Percentiles rank a stretch among this genome's conserved stretches.
Conservation (phyloP, 2,329 filamentous ascomycete species). For the Pezicula carpinea region DNA sequence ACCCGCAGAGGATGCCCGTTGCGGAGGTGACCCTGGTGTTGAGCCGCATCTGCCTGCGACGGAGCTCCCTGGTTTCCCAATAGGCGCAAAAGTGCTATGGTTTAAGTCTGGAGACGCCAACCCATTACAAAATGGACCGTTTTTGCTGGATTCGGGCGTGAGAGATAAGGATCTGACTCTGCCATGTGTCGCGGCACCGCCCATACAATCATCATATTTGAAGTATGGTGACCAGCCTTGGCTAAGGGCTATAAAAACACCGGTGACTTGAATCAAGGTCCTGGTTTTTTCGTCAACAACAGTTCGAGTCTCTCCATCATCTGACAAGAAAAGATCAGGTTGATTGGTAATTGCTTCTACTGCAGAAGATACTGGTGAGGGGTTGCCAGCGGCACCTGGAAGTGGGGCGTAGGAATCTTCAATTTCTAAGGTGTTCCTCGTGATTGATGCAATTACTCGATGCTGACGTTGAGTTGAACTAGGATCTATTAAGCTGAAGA, state of each 20-base stretch:
- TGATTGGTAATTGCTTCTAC: conserved; percentile 11
- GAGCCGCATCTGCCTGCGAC: too few relatives aligned
- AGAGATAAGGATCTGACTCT: conserved; percentile 22
- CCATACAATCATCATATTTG: conserved; percentile 27
- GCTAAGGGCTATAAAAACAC: conserved; percentile 46
- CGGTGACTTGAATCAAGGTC: conserved; percentile 46
- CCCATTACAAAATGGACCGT: conserved; percentile 4
- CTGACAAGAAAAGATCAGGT: conserved; percentile 5
- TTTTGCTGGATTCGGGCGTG: conserved; percentile 18
- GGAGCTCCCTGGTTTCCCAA: background rate
- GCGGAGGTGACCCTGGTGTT: background rate
- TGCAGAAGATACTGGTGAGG: conserved; percentile 30
- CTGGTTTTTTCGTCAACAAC: conserved; percentile 40
- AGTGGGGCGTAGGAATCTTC: conserved; percentile 62
- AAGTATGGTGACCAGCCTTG: conserved; percentile 38
- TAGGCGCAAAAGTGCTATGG: background rate
- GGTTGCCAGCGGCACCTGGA: conserved; percentile 42
- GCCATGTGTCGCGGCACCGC: conserved; percentile 6
- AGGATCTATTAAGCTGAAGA: conserved; percentile 72
- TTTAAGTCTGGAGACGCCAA: background rate
- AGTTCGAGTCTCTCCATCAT: conserved; percentile 20
- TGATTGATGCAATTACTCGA: conserved; percentile 68
- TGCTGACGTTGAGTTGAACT: conserved; percentile 55
- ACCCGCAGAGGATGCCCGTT: conserved; percentile 33
- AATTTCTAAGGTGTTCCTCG: conserved; percentile 59